phyloP scores from a whole-genome alignment of 345 rosid species.

The Salix purpurea region DNA sequence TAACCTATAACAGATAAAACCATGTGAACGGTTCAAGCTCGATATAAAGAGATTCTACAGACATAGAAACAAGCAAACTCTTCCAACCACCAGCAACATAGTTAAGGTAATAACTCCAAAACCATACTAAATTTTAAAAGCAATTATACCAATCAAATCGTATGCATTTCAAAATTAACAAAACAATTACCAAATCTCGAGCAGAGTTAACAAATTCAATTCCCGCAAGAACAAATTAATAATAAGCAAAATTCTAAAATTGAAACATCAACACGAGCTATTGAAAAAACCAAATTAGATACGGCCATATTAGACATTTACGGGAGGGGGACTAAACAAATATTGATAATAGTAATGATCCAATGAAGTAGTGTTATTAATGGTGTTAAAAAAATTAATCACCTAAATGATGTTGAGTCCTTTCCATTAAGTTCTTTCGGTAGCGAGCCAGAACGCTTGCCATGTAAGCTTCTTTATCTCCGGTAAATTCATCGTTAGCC shows the following conservation, averaged over 20 bases:
- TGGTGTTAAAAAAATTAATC: background rate
- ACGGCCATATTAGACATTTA: no score
- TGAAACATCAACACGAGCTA: background rate
- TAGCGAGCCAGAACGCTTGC: conserved; percentile 90
- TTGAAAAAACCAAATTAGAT: background rate
- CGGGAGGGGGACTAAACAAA: background rate
- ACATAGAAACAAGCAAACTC: background rate
- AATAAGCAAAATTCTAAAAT: background rate
- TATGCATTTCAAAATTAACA: background rate
- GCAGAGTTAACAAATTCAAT: background rate
- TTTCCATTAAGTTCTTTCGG: conserved; percentile 64
- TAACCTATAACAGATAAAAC: conserved; percentile 51
- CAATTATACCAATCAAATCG: background rate
- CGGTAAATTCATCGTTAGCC: conserved; percentile 75
- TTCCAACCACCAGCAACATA: background rate
- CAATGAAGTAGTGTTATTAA: background rate
- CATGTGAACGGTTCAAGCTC: background rate
- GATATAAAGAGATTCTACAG: background rate
- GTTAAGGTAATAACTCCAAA: background rate
- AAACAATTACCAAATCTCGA: background rate
- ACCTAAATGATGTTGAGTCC: conserved; percentile 85
- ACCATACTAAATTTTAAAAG: background rate
- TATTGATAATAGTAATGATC: background rate
- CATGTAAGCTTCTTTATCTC: conserved; percentile 92
- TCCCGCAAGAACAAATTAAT: background rate